Evolutionary conservation across 1,139 yeast genomes (phyloP).

Genomic region (Blastobotrys proliferans): DNA sequence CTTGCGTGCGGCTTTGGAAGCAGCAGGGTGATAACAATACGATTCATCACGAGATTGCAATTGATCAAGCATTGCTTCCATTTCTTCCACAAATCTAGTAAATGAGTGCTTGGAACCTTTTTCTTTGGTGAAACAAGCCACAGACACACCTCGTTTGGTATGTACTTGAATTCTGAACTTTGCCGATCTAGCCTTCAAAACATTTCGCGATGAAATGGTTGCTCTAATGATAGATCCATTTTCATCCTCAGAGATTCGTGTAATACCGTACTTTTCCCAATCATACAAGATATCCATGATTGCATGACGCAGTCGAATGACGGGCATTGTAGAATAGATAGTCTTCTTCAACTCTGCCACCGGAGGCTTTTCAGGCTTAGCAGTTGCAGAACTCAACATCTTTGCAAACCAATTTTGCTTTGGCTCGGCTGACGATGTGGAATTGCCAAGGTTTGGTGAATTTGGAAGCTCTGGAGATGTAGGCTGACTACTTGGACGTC

Average conservation of each 20-base stretch:
- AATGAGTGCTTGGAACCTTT: constrained; percentile 33
- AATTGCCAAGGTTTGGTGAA: neutral
- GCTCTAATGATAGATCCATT: constrained; percentile 30
- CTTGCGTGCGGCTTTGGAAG: too few species aligned
- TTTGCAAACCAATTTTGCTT: constrained; percentile 41
- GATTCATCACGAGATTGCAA: constrained; percentile 2
- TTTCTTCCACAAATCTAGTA: constrained; percentile 31
- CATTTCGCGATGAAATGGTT: constrained; percentile 34
- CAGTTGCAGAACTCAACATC: constrained; percentile 23
- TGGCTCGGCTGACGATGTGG: constrained; percentile 21
- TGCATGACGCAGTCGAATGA: constrained; percentile 28
- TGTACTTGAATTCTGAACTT: constrained; percentile 31
- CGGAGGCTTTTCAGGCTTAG: constrained; percentile 1
- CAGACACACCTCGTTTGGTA: constrained; percentile 23
- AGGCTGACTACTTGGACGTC: constrained; percentile 1
- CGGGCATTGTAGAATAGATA: constrained; percentile 27
- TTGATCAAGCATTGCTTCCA: constrained; percentile 24
- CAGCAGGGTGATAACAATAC: neutral
- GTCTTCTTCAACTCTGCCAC: constrained; percentile 17
- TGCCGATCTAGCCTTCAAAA: constrained; percentile 32
- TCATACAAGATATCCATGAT: constrained; percentile 32
- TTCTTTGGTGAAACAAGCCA: constrained; percentile 30
- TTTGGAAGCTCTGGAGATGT: constrained; percentile 8
- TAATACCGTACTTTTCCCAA: constrained; percentile 37
- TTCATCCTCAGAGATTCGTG: constrained; percentile 27